These are phyloP conservation scores for Rachicladosporium sp. DNA, from an alignment of 2,329 filamentous ascomycete species.

Conservation along the genomic window DNA sequence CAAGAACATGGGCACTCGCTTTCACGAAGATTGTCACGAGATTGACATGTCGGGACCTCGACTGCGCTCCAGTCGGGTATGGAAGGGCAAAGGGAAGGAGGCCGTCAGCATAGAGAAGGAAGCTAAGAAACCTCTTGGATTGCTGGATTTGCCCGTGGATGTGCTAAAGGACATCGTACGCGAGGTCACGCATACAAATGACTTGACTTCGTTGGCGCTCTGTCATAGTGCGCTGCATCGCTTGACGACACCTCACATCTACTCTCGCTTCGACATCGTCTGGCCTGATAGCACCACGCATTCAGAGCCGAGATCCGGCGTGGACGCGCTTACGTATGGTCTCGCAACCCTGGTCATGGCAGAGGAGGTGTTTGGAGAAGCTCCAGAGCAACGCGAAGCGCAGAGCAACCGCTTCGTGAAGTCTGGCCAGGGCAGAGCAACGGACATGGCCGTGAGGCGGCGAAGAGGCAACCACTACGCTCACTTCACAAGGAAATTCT, in stretches of 20 bases:
- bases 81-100: constrained; percentile 38
- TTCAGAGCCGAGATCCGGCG: constrained; percentile 55
- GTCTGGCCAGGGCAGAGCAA: constrained; percentile 13
- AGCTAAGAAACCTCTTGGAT: constrained; percentile 45
- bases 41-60: constrained; percentile 17
- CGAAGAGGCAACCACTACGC: constrained; percentile 63
- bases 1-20: constrained; percentile 18
- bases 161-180: constrained; percentile 67
- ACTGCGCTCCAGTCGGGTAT: constrained; percentile 28
- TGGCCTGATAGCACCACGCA: constrained; percentile 63
- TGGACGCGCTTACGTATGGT: constrained; percentile 74
- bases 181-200: constrained; percentile 71
- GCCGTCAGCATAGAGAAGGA: constrained; percentile 21
- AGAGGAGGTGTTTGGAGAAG: constrained; percentile 46
- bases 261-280: constrained; percentile 76
- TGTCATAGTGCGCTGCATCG: constrained; percentile 67
- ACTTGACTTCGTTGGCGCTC: constrained; percentile 64
- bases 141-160: constrained; percentile 68
- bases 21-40: constrained; percentile 20
- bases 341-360: constrained; percentile 68
- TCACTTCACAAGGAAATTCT: constrained; percentile 69
- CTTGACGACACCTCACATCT: constrained; percentile 66
- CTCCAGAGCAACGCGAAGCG: constrained; percentile 28
- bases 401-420: constrained; percentile 14
- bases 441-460: constrained; percentile 22